Base-by-base conservation (phyloP, 2,329 filamentous ascomycete species). In the Talaromyces sp. region DNA sequence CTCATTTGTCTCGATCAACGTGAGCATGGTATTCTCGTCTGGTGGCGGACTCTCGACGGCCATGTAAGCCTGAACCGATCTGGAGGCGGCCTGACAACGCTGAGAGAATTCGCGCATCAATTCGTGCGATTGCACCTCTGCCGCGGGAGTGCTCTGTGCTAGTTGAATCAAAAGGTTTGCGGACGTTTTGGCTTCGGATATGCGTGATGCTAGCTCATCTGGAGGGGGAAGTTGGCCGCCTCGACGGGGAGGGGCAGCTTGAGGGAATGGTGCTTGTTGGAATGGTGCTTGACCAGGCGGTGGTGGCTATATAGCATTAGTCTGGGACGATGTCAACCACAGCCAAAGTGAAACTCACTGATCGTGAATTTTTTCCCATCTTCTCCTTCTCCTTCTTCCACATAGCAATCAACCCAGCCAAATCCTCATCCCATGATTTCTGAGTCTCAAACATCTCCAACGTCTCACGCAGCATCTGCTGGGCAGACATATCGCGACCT, bases 11-110 rank as follows among this genome's bases (percentile, higher is more conserved):
- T 97, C 93, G 73, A 99, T 97, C 67, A 99, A 82, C 14, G 88
- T 93, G 74, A 95, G 88, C 86, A 98, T 92, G 1, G 94, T 98
- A 70, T 97, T 90, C 72, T 97, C 94, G 76, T 98, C 95, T 0
- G 94, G 93, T 0, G 86, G 75, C 0, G 94, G 93, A 74, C 92
- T 86, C 64, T 90, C 88, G 56, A 89, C 87, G 49, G 88, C 84
- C 83, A 98, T 97, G 79, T 96, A 98, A 37, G 84, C 84, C 73
- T 97, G 93, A 70, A 98, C 88, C 73, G 90, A 92, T 62, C 89
- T 86, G 61, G 91, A 89, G 4, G 94, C 94, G 63, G 87, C 86
- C 68, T 89, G 87, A 74, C 94, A 98, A 27, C 95, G 89, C 70
- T 95, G 90, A 57, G 89, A 87, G 75, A 99, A 98, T 79, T 99